Base-by-base conservation (phyloP, 148 eudicot species). In the Silene conica region DNA sequence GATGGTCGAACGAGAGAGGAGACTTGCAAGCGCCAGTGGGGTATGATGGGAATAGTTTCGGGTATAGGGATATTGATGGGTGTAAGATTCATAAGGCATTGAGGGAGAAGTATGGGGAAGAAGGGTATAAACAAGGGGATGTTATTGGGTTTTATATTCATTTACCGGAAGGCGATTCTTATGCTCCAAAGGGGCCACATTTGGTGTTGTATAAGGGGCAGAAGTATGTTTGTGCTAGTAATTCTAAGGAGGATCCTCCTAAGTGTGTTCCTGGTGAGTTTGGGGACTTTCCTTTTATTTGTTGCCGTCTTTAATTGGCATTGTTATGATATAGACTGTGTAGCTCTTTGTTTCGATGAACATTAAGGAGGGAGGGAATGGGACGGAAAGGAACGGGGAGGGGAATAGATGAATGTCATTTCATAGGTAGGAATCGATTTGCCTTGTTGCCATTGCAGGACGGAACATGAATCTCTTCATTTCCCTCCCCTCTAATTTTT, bases 21-120 rank as follows among this genome's bases (percentile, higher is more conserved):
- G 99, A 95, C 63, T 86, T 95, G 90, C 99, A 95, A 73, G 99
- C 94, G 4, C 99, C 99, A 0, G 97, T 95, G 46, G 99, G 99
- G 34, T 95, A 90, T 61, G 97, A 95, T 82, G 91, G 79, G 68
- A 87, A 90, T 82, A 90, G 97, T 80, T 95, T 82, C 34, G 99
- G 99, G 72, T 95, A 88, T 80, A 83, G 99, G 81, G 99, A 95
- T 82, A 80, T 95, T 80, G 99, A 95, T 85, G 99, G 99, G 76
- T 84, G 87, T 79, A 95, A 95, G 82, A 81, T 92, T 73, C 97
- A 95, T 65, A 95, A 92, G 85, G 99, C 99, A 54, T 77, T 88
- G 87, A 88, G 99, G 80, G 96, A 92, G 74, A 86, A 87, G 77
- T 95, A 90, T 76, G 99, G 91, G 34, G 96, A 87, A 18, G 92